Evolutionary conservation across 768 basidiomycete genomes (phyloP), one percentile per base, ranked within the genome.

Genomic region (Phylloporus rhodoxanthus): DNA sequence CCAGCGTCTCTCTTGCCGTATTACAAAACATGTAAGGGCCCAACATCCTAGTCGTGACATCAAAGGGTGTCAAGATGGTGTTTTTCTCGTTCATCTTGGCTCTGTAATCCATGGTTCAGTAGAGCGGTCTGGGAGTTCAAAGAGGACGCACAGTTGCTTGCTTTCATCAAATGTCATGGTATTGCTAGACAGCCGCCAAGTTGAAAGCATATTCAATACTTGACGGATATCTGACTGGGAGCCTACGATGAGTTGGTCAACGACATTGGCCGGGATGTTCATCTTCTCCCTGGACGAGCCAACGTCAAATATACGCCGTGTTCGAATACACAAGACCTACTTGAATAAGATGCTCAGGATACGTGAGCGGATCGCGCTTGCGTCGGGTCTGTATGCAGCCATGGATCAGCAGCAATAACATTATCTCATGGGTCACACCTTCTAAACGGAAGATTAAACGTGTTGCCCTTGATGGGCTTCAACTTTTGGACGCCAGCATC

Each of bases 191-290:
- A 97, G 68, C 60, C 85, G 92, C 90, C 92, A 98, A 0, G 95
- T 98, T 5, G 96, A 95, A 11, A 99, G 73, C 92, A 99, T 97
- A 66, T 97, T 98, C 52, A 99, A 70, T 17, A 98, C 91, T 65
- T 95, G 95, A 3, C 96, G 87, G 50, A 99, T 95, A 68, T 99
- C 96, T 2, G 94, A 95, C 58, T 96, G 90, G 2, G 92, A 78
- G 5, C 95, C 89, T 2, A 72, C 68, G 49, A 98, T 80, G 28
- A 99, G 85, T 65, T 96, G 90, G 61, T 99, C 96, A 29, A 98
- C 68, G 36, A 94, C 95, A 50, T 90, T 90, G 0, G 84, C 81
- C 0, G 90, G 87, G n/a, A 97, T 73, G 66, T 90, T 87, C 81
- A 99, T 79, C 57, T 90, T 89, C 68, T 99, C 96, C 67, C 91